Conservation (phyloP, 164 flowering plant genomes). For the Tinospora cordifolia region DNA sequence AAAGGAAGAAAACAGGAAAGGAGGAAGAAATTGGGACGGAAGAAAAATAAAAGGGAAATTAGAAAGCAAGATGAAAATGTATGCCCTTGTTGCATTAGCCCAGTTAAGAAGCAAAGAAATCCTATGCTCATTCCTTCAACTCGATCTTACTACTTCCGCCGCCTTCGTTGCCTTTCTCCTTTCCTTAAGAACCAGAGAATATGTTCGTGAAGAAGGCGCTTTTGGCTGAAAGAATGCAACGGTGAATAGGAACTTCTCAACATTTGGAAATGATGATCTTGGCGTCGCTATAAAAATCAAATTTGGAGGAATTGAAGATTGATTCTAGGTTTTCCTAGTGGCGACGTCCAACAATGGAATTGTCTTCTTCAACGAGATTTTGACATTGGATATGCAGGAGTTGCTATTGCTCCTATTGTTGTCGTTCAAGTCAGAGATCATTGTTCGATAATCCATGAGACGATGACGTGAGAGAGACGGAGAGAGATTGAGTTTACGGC, state of each 20-base stretch:
- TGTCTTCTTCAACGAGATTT: constrained; percentile 15
- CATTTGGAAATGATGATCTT: constrained; percentile 29
- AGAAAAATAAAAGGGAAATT: no score
- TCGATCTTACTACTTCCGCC: constrained; percentile 29
- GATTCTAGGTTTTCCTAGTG: constrained; percentile 47
- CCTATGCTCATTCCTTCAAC: constrained; percentile 49
- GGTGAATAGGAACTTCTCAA: constrained; percentile 52
- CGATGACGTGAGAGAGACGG: not conserved
- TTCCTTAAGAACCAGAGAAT: constrained; percentile 24
- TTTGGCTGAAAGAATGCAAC: constrained; percentile 56
- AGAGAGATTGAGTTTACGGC: not conserved
- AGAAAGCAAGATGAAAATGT: no score
- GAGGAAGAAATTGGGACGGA: no score
- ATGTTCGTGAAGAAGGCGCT: constrained; percentile 47
- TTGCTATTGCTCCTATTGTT: constrained; percentile 36
- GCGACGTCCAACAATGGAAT: constrained; percentile 24
- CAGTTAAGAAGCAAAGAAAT: no score
- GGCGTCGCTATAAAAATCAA: constrained; percentile 51
- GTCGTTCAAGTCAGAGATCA: constrained; percentile 61
- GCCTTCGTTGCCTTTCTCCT: constrained; percentile 23
- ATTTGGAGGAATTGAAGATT: constrained; percentile 29
- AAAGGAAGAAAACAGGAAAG: no score
- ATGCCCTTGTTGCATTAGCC: no score
- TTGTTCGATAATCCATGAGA: constrained; percentile 24
- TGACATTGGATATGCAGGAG: constrained; percentile 24